Evolutionary conservation across 805 yeast species (phyloP).

Genomic region (Gaillardinia entomophila): DNA sequence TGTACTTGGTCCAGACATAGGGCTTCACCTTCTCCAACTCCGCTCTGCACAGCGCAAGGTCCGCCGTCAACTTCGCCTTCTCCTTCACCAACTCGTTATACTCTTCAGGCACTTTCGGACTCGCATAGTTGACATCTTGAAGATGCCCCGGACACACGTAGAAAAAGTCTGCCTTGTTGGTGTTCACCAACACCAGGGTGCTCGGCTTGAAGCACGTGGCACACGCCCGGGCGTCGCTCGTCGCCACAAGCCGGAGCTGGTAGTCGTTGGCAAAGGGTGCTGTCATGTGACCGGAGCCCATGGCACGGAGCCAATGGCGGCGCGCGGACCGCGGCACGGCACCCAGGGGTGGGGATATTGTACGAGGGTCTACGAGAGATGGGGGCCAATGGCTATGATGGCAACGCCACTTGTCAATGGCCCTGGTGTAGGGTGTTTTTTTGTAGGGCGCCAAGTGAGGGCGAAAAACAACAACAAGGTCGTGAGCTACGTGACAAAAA

Average conservation of each 20-base stretch:
- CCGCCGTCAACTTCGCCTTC: conserved; percentile 11
- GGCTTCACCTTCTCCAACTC: conserved; percentile 26
- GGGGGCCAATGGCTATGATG: too few relatives aligned
- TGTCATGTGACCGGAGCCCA: background rate
- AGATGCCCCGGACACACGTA: conserved; percentile 47
- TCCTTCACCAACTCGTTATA: conserved; percentile 21
- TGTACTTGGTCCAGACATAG: conserved; percentile 26
- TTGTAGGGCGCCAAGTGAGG: too few relatives aligned
- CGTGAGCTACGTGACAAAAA: background rate
- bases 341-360: too few relatives aligned
- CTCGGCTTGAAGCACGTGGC: conserved; percentile 47
- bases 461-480: background rate
- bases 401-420: too few relatives aligned
- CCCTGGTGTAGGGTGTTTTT: too few relatives aligned
- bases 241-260: conserved; percentile 36
- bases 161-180: conserved; percentile 46
- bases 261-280: conserved; percentile 30
- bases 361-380: too few relatives aligned
- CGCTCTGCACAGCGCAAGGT: conserved; percentile 13
- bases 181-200: conserved; percentile 38
- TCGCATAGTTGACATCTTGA: conserved; percentile 42
- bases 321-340: background rate
- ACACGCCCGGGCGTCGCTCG: conserved; percentile 40
- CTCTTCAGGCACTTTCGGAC: conserved; percentile 27
- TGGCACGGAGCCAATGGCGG: background rate